These are phyloP conservation scores for Hyphopichia burtonii DNA, from an alignment of 1,139 yeast genomes.

Conservation along the genomic window DNA sequence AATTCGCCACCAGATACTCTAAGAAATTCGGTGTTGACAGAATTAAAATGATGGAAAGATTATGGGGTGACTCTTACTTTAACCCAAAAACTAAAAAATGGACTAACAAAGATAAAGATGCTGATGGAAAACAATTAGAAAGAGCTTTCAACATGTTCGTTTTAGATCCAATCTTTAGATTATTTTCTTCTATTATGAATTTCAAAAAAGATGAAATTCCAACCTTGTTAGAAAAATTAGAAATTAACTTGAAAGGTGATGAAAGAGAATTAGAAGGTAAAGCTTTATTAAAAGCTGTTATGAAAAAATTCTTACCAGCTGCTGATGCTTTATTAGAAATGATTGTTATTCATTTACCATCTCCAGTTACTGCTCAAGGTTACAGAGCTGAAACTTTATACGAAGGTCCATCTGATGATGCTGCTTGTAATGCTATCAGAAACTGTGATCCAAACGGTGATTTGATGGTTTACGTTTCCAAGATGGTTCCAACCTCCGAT, in stretches of 20 bases:
- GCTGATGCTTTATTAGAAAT: slow-evolving; percentile 99
- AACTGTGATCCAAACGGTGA: slow-evolving; percentile 99
- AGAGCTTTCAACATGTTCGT: slow-evolving; percentile 99
- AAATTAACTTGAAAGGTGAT: slow-evolving; percentile 84
- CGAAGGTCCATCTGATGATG: slow-evolving; percentile 99
- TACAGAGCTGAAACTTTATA: slow-evolving; percentile 99
- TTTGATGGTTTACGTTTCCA: slow-evolving; percentile 98
- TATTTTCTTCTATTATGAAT: slow-evolving; percentile 51
- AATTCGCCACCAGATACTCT: slow-evolving; percentile 97
- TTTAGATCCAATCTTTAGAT: slow-evolving; percentile 97
- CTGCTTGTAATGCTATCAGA: slow-evolving; percentile 86
- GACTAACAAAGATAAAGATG: slow-evolving; percentile 95
- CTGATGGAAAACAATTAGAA: slow-evolving; percentile 93
- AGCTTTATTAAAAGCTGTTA: slow-evolving; percentile 96
- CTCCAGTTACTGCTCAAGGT: slow-evolving; percentile 98
- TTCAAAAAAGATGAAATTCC: slow-evolving; percentile 89
- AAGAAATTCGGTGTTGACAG: slow-evolving; percentile 99
- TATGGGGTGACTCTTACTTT: slow-evolving; percentile 99
- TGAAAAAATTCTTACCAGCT: slow-evolving; percentile 99
- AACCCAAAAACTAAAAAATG: slow-evolving; percentile 99
- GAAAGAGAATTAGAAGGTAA: slow-evolving; percentile 98
- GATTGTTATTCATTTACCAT: slow-evolving; percentile 98
- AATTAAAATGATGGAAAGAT: slow-evolving; percentile 96
- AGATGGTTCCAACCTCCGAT: slow-evolving; percentile 99
- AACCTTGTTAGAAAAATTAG: slow-evolving; percentile 86